phyloP scores from a whole-genome alignment of 2,329 filamentous ascomycete genomes.

The Penicillium psychrosexuale region DNA sequence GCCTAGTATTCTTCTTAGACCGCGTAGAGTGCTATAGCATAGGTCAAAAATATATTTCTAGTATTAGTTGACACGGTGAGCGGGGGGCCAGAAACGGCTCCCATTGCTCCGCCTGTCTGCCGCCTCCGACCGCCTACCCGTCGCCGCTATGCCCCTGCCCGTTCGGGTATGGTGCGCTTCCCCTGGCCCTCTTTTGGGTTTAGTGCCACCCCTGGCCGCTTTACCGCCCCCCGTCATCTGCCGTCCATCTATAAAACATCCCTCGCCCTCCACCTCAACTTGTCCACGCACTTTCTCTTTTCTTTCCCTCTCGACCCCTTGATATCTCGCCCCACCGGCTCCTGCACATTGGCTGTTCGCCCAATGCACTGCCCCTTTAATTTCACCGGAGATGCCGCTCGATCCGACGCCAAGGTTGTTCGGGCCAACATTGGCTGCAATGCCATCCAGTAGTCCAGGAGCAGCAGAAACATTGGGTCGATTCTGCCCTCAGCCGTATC shows the following conservation, averaged over 20 bases:
- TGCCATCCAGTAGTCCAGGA: constrained; percentile 1
- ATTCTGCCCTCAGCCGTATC: too few relatives aligned
- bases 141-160: constrained; percentile 13
- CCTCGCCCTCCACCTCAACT: constrained; percentile 16
- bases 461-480: too few relatives aligned
- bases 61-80: constrained; percentile 12
- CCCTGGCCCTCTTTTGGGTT: constrained; percentile 14
- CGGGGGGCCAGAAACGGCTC: constrained; percentile 22
- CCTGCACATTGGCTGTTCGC: constrained; percentile 2
- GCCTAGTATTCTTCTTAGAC: too few relatives aligned
- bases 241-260: constrained; percentile 28
- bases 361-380: constrained; percentile 10
- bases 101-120: constrained; percentile 19
- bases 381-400: constrained; percentile 11
- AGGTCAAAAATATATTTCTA: too few relatives aligned
- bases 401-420: constrained; percentile 5
- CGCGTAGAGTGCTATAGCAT: too few relatives aligned
- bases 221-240: constrained; percentile 15
- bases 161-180: constrained; percentile 13
- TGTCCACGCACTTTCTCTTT: constrained; percentile 25
- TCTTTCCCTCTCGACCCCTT: constrained; percentile 11
- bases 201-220: constrained; percentile 18
- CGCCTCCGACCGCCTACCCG: constrained; percentile 18
- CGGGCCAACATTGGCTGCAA: constrained; percentile 5
- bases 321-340: constrained; percentile 5